Percentiles rank a stretch among this genome's conserved stretches.
Conservation (phyloP, 164 flowering plant species). For the Piper longum region DNA sequence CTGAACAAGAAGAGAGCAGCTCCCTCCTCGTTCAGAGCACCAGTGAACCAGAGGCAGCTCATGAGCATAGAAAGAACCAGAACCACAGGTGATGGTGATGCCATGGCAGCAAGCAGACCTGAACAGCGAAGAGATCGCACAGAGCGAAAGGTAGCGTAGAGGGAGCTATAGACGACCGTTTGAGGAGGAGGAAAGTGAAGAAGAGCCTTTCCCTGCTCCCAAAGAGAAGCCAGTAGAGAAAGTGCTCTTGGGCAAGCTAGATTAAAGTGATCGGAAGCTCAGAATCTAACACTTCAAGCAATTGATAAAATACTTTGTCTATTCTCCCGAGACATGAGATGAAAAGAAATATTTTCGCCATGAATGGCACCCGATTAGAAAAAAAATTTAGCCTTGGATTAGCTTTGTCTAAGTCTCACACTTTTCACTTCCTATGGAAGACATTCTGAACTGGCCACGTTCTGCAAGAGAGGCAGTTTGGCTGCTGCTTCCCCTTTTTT, state of each 20-base stretch:
- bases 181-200: too few relatives aligned
- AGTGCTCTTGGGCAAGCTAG: background rate
- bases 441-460: too few relatives aligned
- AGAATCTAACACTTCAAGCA: background rate
- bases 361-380: background rate
- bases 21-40: constrained; percentile 62
- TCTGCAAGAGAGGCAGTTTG: too few relatives aligned
- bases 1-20: constrained; percentile 47
- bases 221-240: too few relatives aligned
- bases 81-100: constrained; percentile 9
- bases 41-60: constrained; percentile 18
- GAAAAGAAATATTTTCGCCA: background rate
- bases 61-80: constrained; percentile 25
- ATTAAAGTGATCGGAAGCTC: background rate
- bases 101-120: constrained; percentile 14
- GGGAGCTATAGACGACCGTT: too few relatives aligned
- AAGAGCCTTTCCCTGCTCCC: too few relatives aligned
- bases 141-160: too few relatives aligned
- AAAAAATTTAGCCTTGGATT: too few relatives aligned
- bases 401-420: too few relatives aligned
- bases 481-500: too few relatives aligned
- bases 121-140: background rate
- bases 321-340: background rate
- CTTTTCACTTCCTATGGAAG: too few relatives aligned
- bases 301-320: background rate